phyloP scores from a whole-genome alignment of 192 early-diverging fungal species.

The Umbelopsis sp. region DNA sequence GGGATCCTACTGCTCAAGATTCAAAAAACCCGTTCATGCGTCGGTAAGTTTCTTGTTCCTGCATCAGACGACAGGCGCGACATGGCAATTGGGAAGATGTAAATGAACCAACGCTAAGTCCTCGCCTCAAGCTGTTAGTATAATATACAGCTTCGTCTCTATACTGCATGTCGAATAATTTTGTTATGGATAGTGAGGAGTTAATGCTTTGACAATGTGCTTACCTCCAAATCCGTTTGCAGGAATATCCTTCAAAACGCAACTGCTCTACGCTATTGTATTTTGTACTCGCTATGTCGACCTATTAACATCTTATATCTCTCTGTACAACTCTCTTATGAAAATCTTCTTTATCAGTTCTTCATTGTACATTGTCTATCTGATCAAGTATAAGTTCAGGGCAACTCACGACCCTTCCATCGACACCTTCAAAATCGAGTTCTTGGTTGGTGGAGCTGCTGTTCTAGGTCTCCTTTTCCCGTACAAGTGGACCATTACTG shows the following conservation, averaged over 20 bases:
- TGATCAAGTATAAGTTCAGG: conserved; percentile 85
- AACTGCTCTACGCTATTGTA: conserved; percentile 87
- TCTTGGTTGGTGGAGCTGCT: conserved; percentile 69
- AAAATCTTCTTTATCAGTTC: conserved; percentile 93
- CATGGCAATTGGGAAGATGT: not conserved
- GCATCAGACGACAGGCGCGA: not conserved
- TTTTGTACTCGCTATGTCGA: conserved; percentile 96
- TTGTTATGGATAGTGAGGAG: not conserved
- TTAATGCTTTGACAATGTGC: not conserved
- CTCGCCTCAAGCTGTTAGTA: no score
- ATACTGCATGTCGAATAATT: no score
- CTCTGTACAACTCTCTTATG: conserved; percentile 93
- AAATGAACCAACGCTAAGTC: not conserved
- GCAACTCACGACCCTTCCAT: conserved; percentile 91
- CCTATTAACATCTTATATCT: conserved; percentile 71
- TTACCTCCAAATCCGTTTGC: conserved; percentile 1
- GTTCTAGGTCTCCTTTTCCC: conserved; percentile 77
- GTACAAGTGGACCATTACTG: conserved; percentile 65
- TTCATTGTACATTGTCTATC: conserved; percentile 84
- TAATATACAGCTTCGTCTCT: no score
- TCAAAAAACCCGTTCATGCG: conserved; percentile 82
- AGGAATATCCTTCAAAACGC: conserved; percentile 99
- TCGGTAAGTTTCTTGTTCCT: conserved; percentile 55
- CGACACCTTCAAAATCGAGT: conserved; percentile 93
- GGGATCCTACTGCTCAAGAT: conserved; percentile 93